Percentiles rank a stretch among this genome's conserved stretches.
Evolutionary conservation across 345 rosid species (phyloP).

Genomic region (Populus tremula): DNA sequence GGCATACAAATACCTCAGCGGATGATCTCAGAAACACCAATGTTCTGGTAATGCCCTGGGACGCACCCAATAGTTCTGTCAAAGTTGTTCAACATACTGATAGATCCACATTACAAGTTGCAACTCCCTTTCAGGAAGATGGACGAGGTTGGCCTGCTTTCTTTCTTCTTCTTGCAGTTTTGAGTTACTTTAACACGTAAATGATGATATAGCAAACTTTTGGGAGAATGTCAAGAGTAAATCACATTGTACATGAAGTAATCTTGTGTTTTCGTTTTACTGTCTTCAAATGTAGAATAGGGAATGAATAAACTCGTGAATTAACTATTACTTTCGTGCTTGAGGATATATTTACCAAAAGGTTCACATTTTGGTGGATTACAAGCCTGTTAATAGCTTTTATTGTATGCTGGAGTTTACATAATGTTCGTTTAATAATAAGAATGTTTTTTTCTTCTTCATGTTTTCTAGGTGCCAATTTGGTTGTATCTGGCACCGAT

Average conservation of each 20-base stretch:
- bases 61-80: constrained; percentile 1
- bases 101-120: constrained; percentile 34
- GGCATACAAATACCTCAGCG: constrained; percentile 4
- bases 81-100: background rate
- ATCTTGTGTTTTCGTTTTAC: background rate
- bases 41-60: background rate
- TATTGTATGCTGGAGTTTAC: background rate
- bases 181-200: background rate
- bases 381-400: background rate
- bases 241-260: background rate
- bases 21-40: background rate
- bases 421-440: too few species aligned
- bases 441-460: background rate
- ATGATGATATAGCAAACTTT: background rate
- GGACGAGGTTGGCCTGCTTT: constrained; percentile 41
- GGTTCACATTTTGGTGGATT: background rate
- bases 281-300: background rate
- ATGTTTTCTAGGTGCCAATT: constrained; percentile 36
- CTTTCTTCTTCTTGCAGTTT: background rate
- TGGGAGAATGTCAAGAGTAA: background rate
- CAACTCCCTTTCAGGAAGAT: constrained; percentile 29
- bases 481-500: constrained; percentile 30
- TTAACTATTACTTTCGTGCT: background rate
- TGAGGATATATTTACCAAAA: constrained; percentile 1
- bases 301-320: background rate